These are phyloP conservation scores for Talaromyces sp. DNA, from an alignment of 2,329 filamentous ascomycete genomes.

Conservation along the genomic window DNA sequence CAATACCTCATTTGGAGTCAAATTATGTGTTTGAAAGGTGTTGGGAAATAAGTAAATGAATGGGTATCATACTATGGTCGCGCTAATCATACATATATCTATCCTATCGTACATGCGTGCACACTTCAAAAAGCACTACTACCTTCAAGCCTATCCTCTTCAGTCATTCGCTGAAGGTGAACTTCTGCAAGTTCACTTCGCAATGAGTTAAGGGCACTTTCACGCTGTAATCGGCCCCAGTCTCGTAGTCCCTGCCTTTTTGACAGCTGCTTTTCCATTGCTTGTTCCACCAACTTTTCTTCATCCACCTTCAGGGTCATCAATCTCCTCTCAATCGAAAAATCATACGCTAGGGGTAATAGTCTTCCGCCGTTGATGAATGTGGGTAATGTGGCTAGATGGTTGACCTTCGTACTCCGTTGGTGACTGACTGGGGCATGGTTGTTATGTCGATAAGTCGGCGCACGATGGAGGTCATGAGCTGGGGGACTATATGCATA, in stretches of 20 bases:
- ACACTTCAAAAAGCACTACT: constrained; percentile 35
- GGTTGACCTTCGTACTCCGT: constrained; percentile 40
- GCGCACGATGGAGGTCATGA: constrained; percentile 34
- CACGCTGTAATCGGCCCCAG: constrained; percentile 47
- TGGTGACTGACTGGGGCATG: not conserved
- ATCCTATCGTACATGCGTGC: not conserved
- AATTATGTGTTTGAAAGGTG: not conserved
- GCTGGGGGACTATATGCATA: constrained; percentile 26
- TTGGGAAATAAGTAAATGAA: not conserved
- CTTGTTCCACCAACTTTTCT: constrained; percentile 43
- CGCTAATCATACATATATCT: constrained; percentile 1
- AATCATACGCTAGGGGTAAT: constrained; percentile 37
- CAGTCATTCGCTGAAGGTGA: constrained; percentile 45
- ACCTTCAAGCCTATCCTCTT: constrained; percentile 41
- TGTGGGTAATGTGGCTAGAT: constrained; percentile 37
- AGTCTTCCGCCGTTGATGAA: constrained; percentile 44
- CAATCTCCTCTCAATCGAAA: constrained; percentile 43
- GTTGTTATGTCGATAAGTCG: constrained; percentile 34
- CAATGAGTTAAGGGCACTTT: constrained; percentile 45
- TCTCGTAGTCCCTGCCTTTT: constrained; percentile 44
- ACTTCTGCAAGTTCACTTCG: constrained; percentile 49
- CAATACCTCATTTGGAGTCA: not conserved
- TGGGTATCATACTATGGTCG: constrained; percentile 1
- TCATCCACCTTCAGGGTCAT: constrained; percentile 44
- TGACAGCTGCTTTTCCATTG: constrained; percentile 41